Evolutionary conservation across 2,329 filamentous ascomycete species (phyloP), one percentile per base, ranked within the genome.

Genomic region (Dactylellina cionopaga): DNA sequence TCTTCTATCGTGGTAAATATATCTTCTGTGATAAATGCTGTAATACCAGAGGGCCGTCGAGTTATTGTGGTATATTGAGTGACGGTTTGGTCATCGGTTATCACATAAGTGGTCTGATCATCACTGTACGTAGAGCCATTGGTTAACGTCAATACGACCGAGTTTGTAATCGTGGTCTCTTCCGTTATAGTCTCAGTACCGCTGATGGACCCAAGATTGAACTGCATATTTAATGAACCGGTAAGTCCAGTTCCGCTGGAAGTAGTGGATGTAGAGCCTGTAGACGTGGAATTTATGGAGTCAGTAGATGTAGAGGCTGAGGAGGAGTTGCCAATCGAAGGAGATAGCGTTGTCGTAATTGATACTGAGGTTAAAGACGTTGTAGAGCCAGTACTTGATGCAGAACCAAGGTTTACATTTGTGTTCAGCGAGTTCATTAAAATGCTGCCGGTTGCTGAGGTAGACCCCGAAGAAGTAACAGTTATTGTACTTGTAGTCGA

Each of bases 41-140:
- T 37, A 10, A 19, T 59, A 3, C 19, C 7, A 17, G 27, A 17
- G 11, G 39, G 55, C 25, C 19, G 29, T 13, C 29, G 55, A 15
- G 55, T 59, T 37, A 33, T 17, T 1, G 39, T 59, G 24, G 39
- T 17, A 25, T 35, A 33, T 9, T 17, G 19, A 10, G 41, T 47
- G 19, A 59, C 17, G 2, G 54, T 58, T 22, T 17, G 22, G 19
- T 44, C 37, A 27, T 35, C 25, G 3, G 54, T 44, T 58, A 58
- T 24, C 11, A 58, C 54, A 35, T 39, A 25, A 5, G 54, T 46
- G 17, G 39, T 58, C 11, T 41, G 25, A 3, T 15, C 37, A 9
- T 58, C 54, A 5, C 15, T 24, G 10, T 58, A 58, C 5, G 55
- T 59, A 10, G 55, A 27, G 9, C 27, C 55, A 27, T 59, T 35